Percentiles rank a stretch among this genome's conserved stretches.
phyloP scores from a whole-genome alignment of 202 grass and related monocot species.

The Eragrostis tef region DNA sequence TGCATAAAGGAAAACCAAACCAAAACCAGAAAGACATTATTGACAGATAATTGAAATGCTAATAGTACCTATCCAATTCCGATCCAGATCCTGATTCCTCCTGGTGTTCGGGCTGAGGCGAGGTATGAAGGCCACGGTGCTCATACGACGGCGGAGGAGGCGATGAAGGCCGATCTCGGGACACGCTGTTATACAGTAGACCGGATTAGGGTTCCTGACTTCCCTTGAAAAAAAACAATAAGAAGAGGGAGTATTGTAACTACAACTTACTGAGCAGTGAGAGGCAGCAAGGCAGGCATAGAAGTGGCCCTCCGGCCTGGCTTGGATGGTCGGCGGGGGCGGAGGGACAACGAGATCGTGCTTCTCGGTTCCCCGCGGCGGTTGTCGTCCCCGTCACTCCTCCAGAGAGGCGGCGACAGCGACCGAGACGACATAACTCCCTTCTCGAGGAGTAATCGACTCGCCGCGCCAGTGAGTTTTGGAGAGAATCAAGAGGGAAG shows the following conservation, averaged over 20 bases:
- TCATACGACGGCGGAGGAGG: neutral
- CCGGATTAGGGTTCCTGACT: neutral
- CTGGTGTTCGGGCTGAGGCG: neutral
- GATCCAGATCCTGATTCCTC: neutral
- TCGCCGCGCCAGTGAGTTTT: neutral
- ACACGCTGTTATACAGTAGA: neutral
- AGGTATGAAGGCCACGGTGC: neutral
- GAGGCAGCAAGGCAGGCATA: neutral
- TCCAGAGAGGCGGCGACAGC: neutral
- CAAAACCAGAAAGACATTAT: neutral
- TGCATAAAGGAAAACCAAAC: neutral
- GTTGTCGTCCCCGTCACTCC: neutral
- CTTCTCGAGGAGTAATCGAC: neutral
- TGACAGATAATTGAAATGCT: neutral
- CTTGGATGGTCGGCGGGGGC: neutral
- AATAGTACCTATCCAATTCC: slow-evolving; percentile 7
- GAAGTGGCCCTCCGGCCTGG: neutral
- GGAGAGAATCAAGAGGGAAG: too few relatives aligned
- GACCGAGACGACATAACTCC: neutral
- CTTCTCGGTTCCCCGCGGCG: too few relatives aligned
- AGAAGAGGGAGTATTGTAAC: too few relatives aligned
- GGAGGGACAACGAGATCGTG: neutral
- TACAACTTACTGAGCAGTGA: neutral
- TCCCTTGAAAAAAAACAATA: neutral
- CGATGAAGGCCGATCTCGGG: neutral